Base-by-base conservation (phyloP, 225 moss, liverwort and hornwort species). In the Asterella californica region DNA sequence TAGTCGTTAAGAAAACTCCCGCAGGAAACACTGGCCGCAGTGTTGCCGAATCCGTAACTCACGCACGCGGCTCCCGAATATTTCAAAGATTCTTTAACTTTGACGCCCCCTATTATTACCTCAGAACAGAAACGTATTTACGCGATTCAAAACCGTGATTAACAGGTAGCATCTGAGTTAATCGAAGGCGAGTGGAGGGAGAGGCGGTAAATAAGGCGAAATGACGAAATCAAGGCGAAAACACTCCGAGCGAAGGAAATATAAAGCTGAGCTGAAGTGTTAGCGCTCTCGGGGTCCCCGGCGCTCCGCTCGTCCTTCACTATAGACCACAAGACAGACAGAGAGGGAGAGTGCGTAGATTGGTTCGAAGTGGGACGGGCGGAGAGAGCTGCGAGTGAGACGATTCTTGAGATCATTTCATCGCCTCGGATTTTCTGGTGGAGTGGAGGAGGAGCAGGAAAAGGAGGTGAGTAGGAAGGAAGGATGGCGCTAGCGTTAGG, bases 401-500 rank as follows among this genome's bases (percentile, higher is more conserved):
- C 71, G 46, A 14, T 71, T 46, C 36, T n/a, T 22, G 18, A 24
- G 8, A 48, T 9, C 14, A 48, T 25, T 71, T 71, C n/a, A 11
- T 14, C 46, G 47, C 47, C 24, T 14, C 71, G 67, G n/a, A n/a
- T 48, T 71, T 57, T 21, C 17, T n/a, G 38, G 9, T 15, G 15
- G 68, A 25, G 70, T 70, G 11, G 21, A 18, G 5, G 73, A 24
- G 50, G 1, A 15, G 50, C 11, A 52, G 73, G 54, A 14, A 18
- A 57, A 33, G 25, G 15, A 59, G 24, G 59, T 18, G 55, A 76
- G 0, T 76, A 3, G 29, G 75, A 18, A 36, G 57, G 55, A 14
- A 14, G 33, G 60, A 86, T 86, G 85, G 85, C 85, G 80, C 42
- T 74, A 32, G 69, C 77, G 24, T 46, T 82, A 33, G 80, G 79